These are phyloP conservation scores for Fusarium odoratissimum DNA, from an alignment of 2,329 filamentous ascomycete genomes.

Conservation along the genomic window DNA sequence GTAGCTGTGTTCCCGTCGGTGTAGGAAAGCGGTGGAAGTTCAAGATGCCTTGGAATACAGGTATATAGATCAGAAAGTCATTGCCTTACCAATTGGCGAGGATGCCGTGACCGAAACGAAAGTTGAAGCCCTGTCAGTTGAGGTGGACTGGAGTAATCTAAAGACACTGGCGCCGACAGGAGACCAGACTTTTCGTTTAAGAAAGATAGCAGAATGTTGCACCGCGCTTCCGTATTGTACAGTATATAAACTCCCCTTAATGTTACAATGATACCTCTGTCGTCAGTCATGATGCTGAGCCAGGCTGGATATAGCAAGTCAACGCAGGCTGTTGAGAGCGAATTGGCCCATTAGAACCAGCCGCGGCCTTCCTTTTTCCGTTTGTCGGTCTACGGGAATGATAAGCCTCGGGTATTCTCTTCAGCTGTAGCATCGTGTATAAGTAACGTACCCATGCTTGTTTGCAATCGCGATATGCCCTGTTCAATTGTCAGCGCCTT, in stretches of 20 bases:
- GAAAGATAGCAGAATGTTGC: accelerated
- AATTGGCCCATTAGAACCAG: slow-evolving; percentile 37
- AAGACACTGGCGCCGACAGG: not conserved
- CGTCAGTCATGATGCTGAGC: not conserved
- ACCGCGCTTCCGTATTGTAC: slow-evolving; percentile 18
- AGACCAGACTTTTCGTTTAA: not conserved
- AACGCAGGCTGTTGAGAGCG: not conserved
- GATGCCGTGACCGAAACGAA: not conserved
- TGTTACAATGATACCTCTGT: slow-evolving; percentile 17
- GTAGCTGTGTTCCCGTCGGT: not conserved
- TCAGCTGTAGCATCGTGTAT: not conserved
- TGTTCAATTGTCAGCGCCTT: slow-evolving; percentile 52
- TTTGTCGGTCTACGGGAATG: slow-evolving; percentile 45
- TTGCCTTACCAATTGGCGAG: not conserved
- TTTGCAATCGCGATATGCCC: slow-evolving; percentile 94
- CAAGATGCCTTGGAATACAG: not conserved
- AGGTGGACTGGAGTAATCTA: not conserved
- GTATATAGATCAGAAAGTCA: no score
- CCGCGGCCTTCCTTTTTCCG: slow-evolving; percentile 48
- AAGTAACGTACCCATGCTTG: slow-evolving; percentile 80
- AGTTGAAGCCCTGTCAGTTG: not conserved
- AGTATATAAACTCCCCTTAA: slow-evolving; percentile 7
- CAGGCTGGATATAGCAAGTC: not conserved
- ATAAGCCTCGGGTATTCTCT: not conserved
- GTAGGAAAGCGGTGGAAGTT: not conserved